These are phyloP conservation scores for Rhizopogon sp. DNA, from an alignment of 768 basidiomycete species.

Conservation along the genomic window DNA sequence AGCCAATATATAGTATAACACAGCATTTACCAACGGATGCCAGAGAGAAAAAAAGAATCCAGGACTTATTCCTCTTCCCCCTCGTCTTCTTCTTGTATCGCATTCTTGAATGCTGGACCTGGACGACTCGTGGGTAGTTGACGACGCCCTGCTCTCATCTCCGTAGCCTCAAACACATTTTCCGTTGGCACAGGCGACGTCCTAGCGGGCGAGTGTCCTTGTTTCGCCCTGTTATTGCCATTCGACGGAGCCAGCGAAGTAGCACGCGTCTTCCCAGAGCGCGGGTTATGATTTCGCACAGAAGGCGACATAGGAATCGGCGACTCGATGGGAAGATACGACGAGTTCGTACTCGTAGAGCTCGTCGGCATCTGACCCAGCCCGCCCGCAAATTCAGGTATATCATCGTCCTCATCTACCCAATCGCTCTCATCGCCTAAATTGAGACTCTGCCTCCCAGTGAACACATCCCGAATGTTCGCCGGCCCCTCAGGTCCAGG, in stretches of 20 bases:
- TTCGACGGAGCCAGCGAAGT: slow-evolving; percentile 16
- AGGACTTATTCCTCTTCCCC: slow-evolving; percentile 59
- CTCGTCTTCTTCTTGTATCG: slow-evolving; percentile 85
- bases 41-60: neutral
- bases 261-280: slow-evolving; percentile 26
- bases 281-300: slow-evolving; percentile 40
- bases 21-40: no score
- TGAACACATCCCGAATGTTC: slow-evolving; percentile 74
- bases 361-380: slow-evolving; percentile 53
- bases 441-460: slow-evolving; percentile 54
- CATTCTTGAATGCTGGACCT: slow-evolving; percentile 65
- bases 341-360: slow-evolving; percentile 20
- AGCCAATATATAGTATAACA: no score
- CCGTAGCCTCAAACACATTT: slow-evolving; percentile 39
- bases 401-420: slow-evolving; percentile 85
- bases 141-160: slow-evolving; percentile 53
- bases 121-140: slow-evolving; percentile 64
- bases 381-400: slow-evolving; percentile 67
- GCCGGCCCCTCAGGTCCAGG: slow-evolving; percentile 34
- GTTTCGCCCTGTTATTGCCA: slow-evolving; percentile 37
- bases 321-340: slow-evolving; percentile 26
- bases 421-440: slow-evolving; percentile 80
- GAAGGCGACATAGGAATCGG: slow-evolving; percentile 45
- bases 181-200: slow-evolving; percentile 58
- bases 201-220: slow-evolving; percentile 55